phyloP scores from a whole-genome alignment of 2,329 filamentous ascomycete genomes.

The Sclerotinia minor region DNA sequence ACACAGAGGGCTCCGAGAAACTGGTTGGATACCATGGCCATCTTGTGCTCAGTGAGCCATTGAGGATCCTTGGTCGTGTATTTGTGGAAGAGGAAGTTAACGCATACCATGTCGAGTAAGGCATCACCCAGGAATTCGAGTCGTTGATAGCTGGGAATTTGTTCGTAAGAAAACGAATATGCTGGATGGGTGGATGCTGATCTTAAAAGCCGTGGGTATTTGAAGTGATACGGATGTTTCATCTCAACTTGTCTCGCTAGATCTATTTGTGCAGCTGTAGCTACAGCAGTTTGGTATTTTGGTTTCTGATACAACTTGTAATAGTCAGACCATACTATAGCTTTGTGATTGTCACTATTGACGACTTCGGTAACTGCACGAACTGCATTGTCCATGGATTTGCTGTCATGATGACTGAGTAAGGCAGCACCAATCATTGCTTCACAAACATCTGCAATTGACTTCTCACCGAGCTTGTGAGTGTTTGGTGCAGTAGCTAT shows the following conservation, averaged over 20 bases:
- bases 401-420: slow-evolving; percentile 47
- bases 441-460: slow-evolving; percentile 91
- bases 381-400: slow-evolving; percentile 58
- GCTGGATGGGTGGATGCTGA: slow-evolving; percentile 90
- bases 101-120: slow-evolving; percentile 79
- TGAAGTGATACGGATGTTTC: slow-evolving; percentile 64
- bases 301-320: slow-evolving; percentile 67
- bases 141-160: slow-evolving; percentile 84
- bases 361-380: slow-evolving; percentile 69
- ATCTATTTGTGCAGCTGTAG: slow-evolving; percentile 67
- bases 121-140: slow-evolving; percentile 92
- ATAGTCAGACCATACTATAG: slow-evolving; percentile 73
- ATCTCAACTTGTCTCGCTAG: slow-evolving; percentile 64
- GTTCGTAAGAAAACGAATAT: slow-evolving; percentile 70
- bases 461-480: slow-evolving; percentile 81
- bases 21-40: slow-evolving; percentile 98
- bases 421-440: slow-evolving; percentile 88
- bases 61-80: slow-evolving; percentile 84
- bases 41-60: slow-evolving; percentile 98
- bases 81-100: slow-evolving; percentile 76
- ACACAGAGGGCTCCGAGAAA: slow-evolving; percentile 85
- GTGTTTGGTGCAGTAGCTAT: slow-evolving; percentile 52
- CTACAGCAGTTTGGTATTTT: slow-evolving; percentile 62
- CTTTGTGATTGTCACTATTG: slow-evolving; percentile 65
- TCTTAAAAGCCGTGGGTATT: slow-evolving; percentile 70